phyloP scores from a whole-genome alignment of 2,329 filamentous ascomycete species.

The Monosporascus sp. region DNA sequence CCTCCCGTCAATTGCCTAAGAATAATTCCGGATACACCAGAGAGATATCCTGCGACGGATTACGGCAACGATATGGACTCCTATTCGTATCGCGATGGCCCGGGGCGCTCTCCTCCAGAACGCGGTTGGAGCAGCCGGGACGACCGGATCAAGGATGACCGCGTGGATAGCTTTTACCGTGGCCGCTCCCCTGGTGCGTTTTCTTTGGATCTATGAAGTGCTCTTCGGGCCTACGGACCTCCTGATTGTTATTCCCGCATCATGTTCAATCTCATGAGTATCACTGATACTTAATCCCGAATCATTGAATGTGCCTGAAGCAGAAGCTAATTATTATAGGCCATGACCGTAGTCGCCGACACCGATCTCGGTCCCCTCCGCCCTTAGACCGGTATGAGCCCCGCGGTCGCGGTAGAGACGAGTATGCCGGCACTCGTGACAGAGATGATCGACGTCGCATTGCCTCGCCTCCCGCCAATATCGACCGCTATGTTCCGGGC shows the following conservation, averaged over 20 bases:
- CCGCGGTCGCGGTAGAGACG: constrained; percentile 58
- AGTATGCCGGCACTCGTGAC: constrained; percentile 50
- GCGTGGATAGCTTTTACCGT: constrained; percentile 57
- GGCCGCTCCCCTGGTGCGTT: constrained; percentile 66
- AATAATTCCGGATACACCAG: background rate
- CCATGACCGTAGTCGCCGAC: constrained; percentile 51
- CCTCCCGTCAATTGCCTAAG: constrained; percentile 2
- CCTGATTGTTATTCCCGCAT: background rate
- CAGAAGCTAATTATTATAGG: constrained; percentile 33
- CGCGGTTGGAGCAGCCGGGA: constrained; percentile 48
- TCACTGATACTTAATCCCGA: background rate
- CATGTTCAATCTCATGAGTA: background rate
- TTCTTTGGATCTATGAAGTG: background rate
- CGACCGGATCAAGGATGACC: constrained; percentile 47
- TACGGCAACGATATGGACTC: constrained; percentile 43
- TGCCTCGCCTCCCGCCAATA: constrained; percentile 60
- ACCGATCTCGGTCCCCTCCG: constrained; percentile 65
- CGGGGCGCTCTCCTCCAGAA: constrained; percentile 48
- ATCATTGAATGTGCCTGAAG: background rate
- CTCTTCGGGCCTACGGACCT: background rate
- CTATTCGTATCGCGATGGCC: constrained; percentile 48
- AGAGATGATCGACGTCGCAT: constrained; percentile 56
- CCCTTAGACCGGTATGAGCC: constrained; percentile 75
- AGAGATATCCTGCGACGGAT: constrained; percentile 2
- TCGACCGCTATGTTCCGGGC: constrained; percentile 80